These are phyloP conservation scores for Annulohypoxylon stygium DNA, from an alignment of 495 filamentous ascomycete species.

Conservation along the genomic window DNA sequence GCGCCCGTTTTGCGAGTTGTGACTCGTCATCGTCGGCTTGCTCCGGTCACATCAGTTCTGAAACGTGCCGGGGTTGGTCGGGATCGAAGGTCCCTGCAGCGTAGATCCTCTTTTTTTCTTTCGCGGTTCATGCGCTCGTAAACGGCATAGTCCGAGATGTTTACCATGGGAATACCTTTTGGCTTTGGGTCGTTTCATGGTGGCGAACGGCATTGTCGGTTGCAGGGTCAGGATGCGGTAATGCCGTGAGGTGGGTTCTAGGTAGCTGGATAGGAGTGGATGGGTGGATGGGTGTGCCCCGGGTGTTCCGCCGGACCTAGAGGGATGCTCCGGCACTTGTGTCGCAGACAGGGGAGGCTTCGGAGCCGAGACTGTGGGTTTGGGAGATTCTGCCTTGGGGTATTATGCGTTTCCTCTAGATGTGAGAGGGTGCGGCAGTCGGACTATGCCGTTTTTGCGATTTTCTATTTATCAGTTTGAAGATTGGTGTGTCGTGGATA, in stretches of 20 bases:
- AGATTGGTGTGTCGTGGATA: not conserved
- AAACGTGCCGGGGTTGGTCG: constrained; percentile 17
- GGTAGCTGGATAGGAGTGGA: not conserved
- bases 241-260: not conserved
- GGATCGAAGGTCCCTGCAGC: constrained; percentile 11
- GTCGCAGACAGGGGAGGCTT: not conserved
- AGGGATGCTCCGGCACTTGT: constrained; percentile 10
- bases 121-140: not conserved
- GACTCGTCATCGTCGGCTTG: constrained; percentile 18
- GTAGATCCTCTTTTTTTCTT: not conserved
- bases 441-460: not conserved
- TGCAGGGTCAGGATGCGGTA: not conserved
- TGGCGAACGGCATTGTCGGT: not conserved
- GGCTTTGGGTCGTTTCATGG: not conserved
- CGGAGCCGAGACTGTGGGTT: constrained; percentile 2
- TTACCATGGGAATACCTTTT: not conserved
- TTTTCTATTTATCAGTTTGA: not conserved
- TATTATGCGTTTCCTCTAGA: not conserved
- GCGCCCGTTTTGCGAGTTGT: constrained; percentile 14
- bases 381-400: not conserved
- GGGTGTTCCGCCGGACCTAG: not conserved
- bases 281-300: not conserved
- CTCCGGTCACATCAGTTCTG: constrained; percentile 15
- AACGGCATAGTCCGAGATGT: not conserved
- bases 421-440: not conserved